A percentile compares a stretch with the other conserved stretches of the same genome.
Evolutionary conservation across 1,284 basidiomycete genomes (phyloP).

Genomic region (Ceratobasidium sp.): DNA sequence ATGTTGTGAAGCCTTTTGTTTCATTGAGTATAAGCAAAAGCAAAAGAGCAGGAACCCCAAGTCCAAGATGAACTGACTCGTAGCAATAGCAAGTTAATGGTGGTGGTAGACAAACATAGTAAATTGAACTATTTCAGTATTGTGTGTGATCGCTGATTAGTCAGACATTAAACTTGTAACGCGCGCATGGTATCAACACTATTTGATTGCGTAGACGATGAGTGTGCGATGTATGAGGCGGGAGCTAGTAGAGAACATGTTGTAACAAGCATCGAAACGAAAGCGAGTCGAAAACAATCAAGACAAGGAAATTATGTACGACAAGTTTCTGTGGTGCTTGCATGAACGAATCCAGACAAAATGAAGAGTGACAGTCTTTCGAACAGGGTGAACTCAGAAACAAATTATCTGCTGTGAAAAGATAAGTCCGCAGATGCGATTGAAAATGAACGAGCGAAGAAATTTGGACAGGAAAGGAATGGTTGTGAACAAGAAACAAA

Average conservation of each 20-base stretch:
- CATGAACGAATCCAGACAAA: slow-evolving; percentile 34
- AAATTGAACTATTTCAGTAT: background rate
- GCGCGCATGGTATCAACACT: background rate
- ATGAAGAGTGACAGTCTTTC: slow-evolving; percentile 20
- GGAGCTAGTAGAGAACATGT: slow-evolving; percentile 27
- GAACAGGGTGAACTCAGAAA: slow-evolving; percentile 33
- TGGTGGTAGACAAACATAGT: background rate
- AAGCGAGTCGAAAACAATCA: slow-evolving; percentile 22
- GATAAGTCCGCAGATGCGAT: background rate
- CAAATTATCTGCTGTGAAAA: slow-evolving; percentile 17
- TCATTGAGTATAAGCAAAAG: background rate
- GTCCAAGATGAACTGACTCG: no score
- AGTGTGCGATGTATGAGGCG: background rate
- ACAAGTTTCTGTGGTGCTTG: slow-evolving; percentile 32
- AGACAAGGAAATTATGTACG: slow-evolving; percentile 21
- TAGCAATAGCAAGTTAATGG: background rate
- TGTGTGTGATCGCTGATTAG: background rate
- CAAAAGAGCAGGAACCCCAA: background rate
- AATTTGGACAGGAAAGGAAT: slow-evolving; percentile 9
- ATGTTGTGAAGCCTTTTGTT: background rate
- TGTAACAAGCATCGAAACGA: slow-evolving; percentile 21
- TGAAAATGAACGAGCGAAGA: background rate
- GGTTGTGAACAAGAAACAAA: slow-evolving; percentile 8
- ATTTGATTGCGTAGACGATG: slow-evolving; percentile 29
- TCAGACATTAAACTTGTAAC: background rate